Evolutionary conservation across 176 grass and related monocot genomes (phyloP), one percentile per base, ranked within the genome.

Genomic region (Lolium perenne): DNA sequence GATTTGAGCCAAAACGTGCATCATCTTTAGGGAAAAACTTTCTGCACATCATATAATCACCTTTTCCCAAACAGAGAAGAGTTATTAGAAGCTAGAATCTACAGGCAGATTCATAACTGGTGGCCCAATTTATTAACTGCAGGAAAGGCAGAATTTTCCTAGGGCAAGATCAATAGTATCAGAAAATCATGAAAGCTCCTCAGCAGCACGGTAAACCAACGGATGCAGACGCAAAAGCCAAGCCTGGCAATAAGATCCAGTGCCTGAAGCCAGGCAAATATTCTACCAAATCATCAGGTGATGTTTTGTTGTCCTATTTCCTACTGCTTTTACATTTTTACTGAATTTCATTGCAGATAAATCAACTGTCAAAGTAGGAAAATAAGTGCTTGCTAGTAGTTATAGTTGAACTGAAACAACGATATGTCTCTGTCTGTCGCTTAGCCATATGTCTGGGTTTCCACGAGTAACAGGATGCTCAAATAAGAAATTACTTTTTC

Each of bases 241-340:
- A 83, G 76, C 81, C 66, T 89, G 72, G 86, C 23, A 87, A 67
- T 80, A 97, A 90, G 67, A 53, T 80, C 8, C 87, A 86, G 40
- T 87, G 73, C 38, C 76, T 91, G 85, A 96, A 96, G 86, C 82
- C 71, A 45, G 70, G 84, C 54, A 89, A 87, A 66, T 58, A 78
- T 71, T 94, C 85, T 71, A 64, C 87, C 23, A 93, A 94, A 88
- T 78, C 79, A 48, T 67, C 88, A 90, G 94, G 94, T 99, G 77
- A 80, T 87, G 53, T 81, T 17, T 91, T 84, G 41, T 20, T 51
- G 41, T 29, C 60, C 32, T 68, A 51, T 80, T 76, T 29, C 57
- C 26, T 66, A 10, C 23, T 61, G 8, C 41, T 43, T 43, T 56
- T 10, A 1, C 13, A 25, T 65, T 56, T 35, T 20, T 50, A 22